Percentiles rank a stretch among this genome's conserved stretches.
phyloP scores from a whole-genome alignment of 192 early-diverging fungal species.

The Coemansia sp. region DNA sequence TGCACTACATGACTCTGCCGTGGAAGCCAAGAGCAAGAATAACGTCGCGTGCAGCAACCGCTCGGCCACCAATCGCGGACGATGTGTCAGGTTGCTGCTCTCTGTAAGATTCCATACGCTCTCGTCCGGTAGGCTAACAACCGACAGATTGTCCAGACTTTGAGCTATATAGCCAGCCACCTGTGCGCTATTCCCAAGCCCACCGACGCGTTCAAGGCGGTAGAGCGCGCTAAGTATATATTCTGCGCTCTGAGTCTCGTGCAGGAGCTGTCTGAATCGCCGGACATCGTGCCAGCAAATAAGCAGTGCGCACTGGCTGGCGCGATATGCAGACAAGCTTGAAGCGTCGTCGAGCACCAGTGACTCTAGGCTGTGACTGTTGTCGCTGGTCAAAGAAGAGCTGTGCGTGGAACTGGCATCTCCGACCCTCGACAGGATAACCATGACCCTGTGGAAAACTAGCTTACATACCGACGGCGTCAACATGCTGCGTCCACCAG shows the following conservation, averaged over 20 bases:
- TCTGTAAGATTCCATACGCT: slow-evolving; percentile 29
- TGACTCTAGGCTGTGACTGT: background rate
- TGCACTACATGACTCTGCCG: background rate
- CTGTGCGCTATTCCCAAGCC: background rate
- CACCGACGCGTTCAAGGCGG: background rate
- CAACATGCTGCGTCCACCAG: slow-evolving; percentile 4
- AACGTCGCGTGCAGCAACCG: slow-evolving; percentile 11
- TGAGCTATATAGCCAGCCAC: slow-evolving; percentile 20
- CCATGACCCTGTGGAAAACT: slow-evolving; percentile 21
- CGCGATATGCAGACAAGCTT: slow-evolving; percentile 9
- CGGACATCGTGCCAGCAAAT: slow-evolving; percentile 22
- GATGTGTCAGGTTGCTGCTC: background rate
- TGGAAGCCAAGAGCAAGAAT: slow-evolving; percentile 13
- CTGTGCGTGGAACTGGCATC: background rate
- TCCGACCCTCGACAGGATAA: background rate
- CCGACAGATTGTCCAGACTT: slow-evolving; percentile 34
- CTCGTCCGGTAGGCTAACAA: slow-evolving; percentile 46
- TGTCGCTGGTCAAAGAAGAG: background rate
- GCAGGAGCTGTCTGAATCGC: slow-evolving; percentile 28
- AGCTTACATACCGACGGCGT: slow-evolving; percentile 29
- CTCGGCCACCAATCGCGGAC: background rate
- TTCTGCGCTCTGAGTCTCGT: slow-evolving; percentile 34
- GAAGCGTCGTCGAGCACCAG: background rate
- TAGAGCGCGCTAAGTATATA: slow-evolving; percentile 14
- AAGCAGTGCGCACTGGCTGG: slow-evolving; percentile 20